Evolutionary conservation across 2,329 filamentous ascomycete genomes (phyloP), one percentile per base, ranked within the genome.

Genomic region (Westerdykella ornata): DNA sequence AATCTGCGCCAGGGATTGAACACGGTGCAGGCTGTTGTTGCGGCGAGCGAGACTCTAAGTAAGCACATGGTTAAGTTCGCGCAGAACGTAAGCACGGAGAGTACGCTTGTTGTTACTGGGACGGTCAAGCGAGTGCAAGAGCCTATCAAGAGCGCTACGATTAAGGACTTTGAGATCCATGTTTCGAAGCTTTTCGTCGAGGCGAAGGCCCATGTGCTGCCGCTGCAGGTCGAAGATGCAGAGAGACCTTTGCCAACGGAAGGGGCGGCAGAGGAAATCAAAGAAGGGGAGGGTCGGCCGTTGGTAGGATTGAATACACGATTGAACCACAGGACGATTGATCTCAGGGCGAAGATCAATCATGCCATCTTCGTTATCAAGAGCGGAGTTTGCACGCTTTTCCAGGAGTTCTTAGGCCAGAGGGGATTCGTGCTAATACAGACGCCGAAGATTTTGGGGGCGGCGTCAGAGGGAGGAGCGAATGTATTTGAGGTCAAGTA

Each of bases 1-100:
- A 88, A 92, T 71, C 75, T 97, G 54, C 78, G 87, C 66, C 81
- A 85, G 65, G 73, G 77, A 45, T 77, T 81, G 58, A 82, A 84
- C 73, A 84, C 82, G 18, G 82, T 96, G 30, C 89, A 96, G 72
- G 88, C 84, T 38, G 83, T 96, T 29, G 72, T 88, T 13, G 75
- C 77, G 14, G 83, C 80, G 37, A 78, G 68, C 49, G 69, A 70
- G 48, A 78, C 57, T 68, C 73, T 62, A 79, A 88, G 57, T 80
- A 83, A 82, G 64, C 88, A 86, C 68, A 97, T 97, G 90, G 86
- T 96, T 63, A 97, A 97, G 72, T 97, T 85, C 80, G 81, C 84
- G 37, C 80, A 78, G 36, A 76, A 72, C 33, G 70, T 95, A 52
- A 84, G 80, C 59, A 75, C 83, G 35, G 90, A 96, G 73, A 88